Evolutionary conservation across 495 filamentous ascomycete species (phyloP).

Genomic region (Neurospora africana): DNA sequence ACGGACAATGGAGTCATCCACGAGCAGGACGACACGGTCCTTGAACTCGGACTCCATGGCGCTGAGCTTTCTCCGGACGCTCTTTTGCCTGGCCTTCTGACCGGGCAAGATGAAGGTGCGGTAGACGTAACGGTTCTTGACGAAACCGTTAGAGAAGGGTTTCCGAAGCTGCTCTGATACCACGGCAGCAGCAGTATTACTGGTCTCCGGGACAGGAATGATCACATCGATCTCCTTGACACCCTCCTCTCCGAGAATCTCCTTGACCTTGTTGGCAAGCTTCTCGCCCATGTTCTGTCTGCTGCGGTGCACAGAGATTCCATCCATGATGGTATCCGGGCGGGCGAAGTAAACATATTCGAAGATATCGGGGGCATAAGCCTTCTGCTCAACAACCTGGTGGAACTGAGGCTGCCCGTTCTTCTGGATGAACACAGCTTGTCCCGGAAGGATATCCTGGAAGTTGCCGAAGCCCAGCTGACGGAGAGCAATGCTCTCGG

Average conservation of each 20-base stretch:
- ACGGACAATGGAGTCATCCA: constrained; percentile 89
- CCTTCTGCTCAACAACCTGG: constrained; percentile 60
- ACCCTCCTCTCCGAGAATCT: constrained; percentile 60
- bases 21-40: constrained; percentile 70
- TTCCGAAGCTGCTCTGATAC: constrained; percentile 69
- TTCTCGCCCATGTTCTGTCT: constrained; percentile 88
- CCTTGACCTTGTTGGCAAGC: constrained; percentile 67
- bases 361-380: constrained; percentile 89
- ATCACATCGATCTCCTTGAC: constrained; percentile 77
- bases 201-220: constrained; percentile 31
- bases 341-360: constrained; percentile 83
- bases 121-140: constrained; percentile 95
- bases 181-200: constrained; percentile 69
- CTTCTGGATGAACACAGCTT: constrained; percentile 91
- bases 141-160: constrained; percentile 62
- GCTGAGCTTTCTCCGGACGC: constrained; percentile 67
- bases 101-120: constrained; percentile 93
- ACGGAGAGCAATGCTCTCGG: constrained; percentile 85
- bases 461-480: constrained; percentile 81
- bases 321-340: constrained; percentile 85
- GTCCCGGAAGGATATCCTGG: constrained; percentile 74
- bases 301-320: constrained; percentile 80
- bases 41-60: constrained; percentile 82
- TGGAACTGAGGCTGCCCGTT: constrained; percentile 63
- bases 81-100: constrained; percentile 73